Percentiles rank a stretch among this genome's conserved stretches.
Conservation (phyloP, 768 basidiomycete species). For the Boletus bicolor region DNA sequence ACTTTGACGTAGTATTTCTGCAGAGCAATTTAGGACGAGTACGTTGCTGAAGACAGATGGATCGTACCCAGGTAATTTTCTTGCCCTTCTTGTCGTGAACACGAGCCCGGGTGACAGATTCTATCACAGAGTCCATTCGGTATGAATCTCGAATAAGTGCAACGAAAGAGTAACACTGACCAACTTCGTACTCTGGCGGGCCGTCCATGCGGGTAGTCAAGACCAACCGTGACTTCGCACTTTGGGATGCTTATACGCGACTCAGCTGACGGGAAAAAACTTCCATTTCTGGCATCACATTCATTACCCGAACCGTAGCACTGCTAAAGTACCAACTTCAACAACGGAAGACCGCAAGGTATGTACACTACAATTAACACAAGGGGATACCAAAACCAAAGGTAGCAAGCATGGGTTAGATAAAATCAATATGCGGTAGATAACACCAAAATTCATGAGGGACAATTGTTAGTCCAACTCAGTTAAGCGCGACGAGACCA, state of each 20-base stretch:
- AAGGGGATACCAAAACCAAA: neutral
- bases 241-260: neutral
- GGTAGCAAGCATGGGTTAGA: neutral
- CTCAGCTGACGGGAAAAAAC: slow-evolving; percentile 10
- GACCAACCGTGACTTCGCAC: slow-evolving; percentile 1
- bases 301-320: neutral
- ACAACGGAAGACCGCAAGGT: too few relatives aligned
- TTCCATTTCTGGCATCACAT: slow-evolving; percentile 15
- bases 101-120: slow-evolving; percentile 51
- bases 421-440: slow-evolving; percentile 5
- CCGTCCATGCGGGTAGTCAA: slow-evolving; percentile 34
- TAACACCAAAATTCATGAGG: neutral
- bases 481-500: slow-evolving; percentile 57
- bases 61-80: slow-evolving; percentile 50
- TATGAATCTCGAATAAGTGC: neutral
- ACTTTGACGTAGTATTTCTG: slow-evolving; percentile 63
- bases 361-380: slow-evolving; percentile 12
- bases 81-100: slow-evolving; percentile 45
- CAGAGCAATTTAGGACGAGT: slow-evolving; percentile 14
- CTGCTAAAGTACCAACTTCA: too few relatives aligned
- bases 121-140: slow-evolving; percentile 31
- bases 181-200: slow-evolving; percentile 61
- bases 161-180: slow-evolving; percentile 37
- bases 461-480: slow-evolving; percentile 7
- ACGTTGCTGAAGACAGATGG: slow-evolving; percentile 1